These are phyloP conservation scores for Penicillium decumbens DNA, from an alignment of 2,329 filamentous ascomycete species.

Conservation along the genomic window DNA sequence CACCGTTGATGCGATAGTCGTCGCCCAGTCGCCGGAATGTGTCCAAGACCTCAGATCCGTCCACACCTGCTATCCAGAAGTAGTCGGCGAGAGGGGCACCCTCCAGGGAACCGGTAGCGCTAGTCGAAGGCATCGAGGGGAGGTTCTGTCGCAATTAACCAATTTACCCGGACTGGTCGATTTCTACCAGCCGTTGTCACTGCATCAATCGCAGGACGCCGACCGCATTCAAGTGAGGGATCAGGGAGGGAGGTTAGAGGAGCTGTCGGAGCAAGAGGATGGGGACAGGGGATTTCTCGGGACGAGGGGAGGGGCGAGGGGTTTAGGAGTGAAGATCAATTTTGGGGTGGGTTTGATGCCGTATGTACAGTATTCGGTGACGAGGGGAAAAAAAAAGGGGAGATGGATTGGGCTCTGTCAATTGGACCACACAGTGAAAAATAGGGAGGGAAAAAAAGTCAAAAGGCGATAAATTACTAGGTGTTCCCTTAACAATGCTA, in stretches of 20 bases:
- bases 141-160: conserved; percentile 12
- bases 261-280: background rate
- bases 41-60: conserved; percentile 45
- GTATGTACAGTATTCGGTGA: conserved; percentile 1
- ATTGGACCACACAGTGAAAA: background rate
- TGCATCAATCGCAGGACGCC: conserved; percentile 17
- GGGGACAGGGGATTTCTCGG: conserved; percentile 9
- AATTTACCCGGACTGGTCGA: conserved; percentile 13
- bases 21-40: conserved; percentile 42
- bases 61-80: conserved; percentile 58
- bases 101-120: conserved; percentile 40
- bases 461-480: background rate
- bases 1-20: conserved; percentile 39
- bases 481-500: background rate
- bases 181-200: conserved; percentile 12
- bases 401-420: background rate
- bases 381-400: conserved; percentile 4
- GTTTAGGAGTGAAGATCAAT: conserved; percentile 24
- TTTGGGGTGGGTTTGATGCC: conserved; percentile 18
- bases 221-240: conserved; percentile 4
- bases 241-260: background rate
- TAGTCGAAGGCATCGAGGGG: conserved; percentile 22
- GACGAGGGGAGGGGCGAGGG: conserved; percentile 16
- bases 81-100: conserved; percentile 59
- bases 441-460: background rate